phyloP scores from a whole-genome alignment of 1,284 basidiomycete species.

The Abortiporus biennis region DNA sequence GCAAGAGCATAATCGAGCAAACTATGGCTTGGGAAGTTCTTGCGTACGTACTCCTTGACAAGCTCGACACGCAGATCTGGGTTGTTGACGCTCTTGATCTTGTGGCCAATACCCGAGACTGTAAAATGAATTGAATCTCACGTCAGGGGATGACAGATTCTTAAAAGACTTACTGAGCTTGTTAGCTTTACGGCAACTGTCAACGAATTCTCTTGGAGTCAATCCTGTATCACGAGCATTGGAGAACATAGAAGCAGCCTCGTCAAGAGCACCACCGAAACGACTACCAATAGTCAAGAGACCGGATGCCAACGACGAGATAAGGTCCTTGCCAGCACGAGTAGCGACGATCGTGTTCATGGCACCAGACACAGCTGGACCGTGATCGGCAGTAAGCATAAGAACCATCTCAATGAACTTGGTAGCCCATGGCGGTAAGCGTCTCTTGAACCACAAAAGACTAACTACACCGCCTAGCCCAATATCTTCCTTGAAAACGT shows the following conservation, averaged over 20 bases:
- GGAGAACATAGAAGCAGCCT: constrained; percentile 95
- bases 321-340: constrained; percentile 97
- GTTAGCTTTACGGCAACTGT: constrained; percentile 92
- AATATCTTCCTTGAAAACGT: constrained; percentile 97
- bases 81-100: constrained; percentile 99
- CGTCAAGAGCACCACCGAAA: constrained; percentile 99
- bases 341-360: constrained; percentile 99
- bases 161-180: constrained; percentile 73
- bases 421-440: constrained; percentile 78
- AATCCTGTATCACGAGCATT: constrained; percentile 86
- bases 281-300: constrained; percentile 96
- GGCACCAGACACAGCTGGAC: constrained; percentile 91
- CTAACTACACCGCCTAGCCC: constrained; percentile 97
- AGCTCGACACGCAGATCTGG: constrained; percentile 96
- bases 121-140: constrained; percentile 1
- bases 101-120: constrained; percentile 99
- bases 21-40: constrained; percentile 92
- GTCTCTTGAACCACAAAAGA: constrained; percentile 97
- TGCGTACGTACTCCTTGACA: constrained; percentile 94
- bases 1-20: constrained; percentile 97
- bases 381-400: constrained; percentile 98
- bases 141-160: not conserved
- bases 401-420: constrained; percentile 99
- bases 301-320: constrained; percentile 95
- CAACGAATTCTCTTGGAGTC: constrained; percentile 96